phyloP scores from a whole-genome alignment of 371 early-diverging fungal species.

The Mortierella sp. region DNA sequence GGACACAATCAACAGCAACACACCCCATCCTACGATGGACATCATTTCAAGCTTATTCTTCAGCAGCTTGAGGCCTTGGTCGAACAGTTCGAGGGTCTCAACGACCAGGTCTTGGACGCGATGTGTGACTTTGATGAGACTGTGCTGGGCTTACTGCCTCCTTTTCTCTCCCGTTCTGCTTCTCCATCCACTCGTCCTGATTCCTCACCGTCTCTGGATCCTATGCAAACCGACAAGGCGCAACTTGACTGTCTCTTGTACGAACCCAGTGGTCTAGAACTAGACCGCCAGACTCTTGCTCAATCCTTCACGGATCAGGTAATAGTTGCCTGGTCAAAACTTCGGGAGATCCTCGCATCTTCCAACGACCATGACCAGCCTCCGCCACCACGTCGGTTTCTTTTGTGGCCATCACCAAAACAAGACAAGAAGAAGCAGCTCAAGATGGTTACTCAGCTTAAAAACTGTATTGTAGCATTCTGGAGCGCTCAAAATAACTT shows the following conservation, averaged over 20 bases:
- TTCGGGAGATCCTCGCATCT: not conserved
- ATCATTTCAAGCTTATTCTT: conserved; percentile 9
- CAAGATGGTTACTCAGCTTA: conserved; percentile 28
- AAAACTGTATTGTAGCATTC: conserved; percentile 16
- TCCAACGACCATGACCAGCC: too few species aligned
- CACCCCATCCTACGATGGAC: conserved; percentile 1
- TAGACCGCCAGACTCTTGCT: conserved; percentile 2
- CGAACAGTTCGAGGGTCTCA: conserved; percentile 15
- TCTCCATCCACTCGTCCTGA: conserved; percentile 2
- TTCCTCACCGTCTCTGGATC: not conserved
- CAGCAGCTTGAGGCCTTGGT: conserved; percentile 4
- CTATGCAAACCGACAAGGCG: not conserved
- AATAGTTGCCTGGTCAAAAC: conserved; percentile 9
- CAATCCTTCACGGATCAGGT: conserved; percentile 6
- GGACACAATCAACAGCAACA: too few species aligned
- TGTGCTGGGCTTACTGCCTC: too few species aligned
- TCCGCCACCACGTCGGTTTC: too few species aligned
- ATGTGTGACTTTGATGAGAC: conserved; percentile 1
- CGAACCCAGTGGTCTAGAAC: conserved; percentile 11
- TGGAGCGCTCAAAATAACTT: conserved; percentile 32
- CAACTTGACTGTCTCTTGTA: not conserved
- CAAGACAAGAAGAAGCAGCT: conserved; percentile 16
- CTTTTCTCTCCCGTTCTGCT: not conserved
- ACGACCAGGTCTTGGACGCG: conserved; percentile 15
- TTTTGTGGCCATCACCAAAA: not conserved